These are phyloP conservation scores for Groenewaldozyma sp. DNA, from an alignment of 1,139 yeast species.

Conservation along the genomic window DNA sequence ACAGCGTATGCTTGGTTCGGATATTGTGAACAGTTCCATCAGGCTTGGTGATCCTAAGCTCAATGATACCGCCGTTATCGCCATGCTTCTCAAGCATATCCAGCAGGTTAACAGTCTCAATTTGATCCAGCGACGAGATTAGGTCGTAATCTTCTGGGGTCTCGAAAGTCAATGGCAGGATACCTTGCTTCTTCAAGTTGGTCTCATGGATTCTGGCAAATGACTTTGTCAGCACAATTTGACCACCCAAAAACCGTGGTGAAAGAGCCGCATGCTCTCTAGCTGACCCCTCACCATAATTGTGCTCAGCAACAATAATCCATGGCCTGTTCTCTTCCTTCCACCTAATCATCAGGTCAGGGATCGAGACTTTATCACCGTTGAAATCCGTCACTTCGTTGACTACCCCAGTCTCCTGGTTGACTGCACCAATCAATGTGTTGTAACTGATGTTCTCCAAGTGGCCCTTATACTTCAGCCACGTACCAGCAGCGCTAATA, in stretches of 20 bases:
- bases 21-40: constrained; percentile 57
- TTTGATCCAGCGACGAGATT: constrained; percentile 63
- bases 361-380: constrained; percentile 66
- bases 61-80: constrained; percentile 73
- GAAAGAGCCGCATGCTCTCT: constrained; percentile 99
- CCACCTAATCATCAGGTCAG: constrained; percentile 97
- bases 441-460: constrained; percentile 90
- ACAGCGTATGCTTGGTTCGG: constrained; percentile 87
- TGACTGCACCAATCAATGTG: constrained; percentile 93
- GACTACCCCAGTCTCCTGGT: constrained; percentile 93
- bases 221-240: constrained; percentile 92
- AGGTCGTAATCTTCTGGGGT: constrained; percentile 81
- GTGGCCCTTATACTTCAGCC: constrained; percentile 98
- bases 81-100: constrained; percentile 79
- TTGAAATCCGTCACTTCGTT: constrained; percentile 83
- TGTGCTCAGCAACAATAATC: constrained; percentile 99
- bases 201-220: constrained; percentile 97
- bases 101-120: constrained; percentile 66
- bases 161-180: constrained; percentile 90
- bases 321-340: constrained; percentile 76
- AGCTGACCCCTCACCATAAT: constrained; percentile 99
- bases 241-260: constrained; percentile 99
- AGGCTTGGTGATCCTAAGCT: constrained; percentile 62
- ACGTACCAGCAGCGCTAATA: constrained; percentile 97
- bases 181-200: constrained; percentile 94